Evolutionary conservation across 345 rosid genomes (phyloP), one percentile per base, ranked within the genome.

Genomic region (Ailanthus altissimus): DNA sequence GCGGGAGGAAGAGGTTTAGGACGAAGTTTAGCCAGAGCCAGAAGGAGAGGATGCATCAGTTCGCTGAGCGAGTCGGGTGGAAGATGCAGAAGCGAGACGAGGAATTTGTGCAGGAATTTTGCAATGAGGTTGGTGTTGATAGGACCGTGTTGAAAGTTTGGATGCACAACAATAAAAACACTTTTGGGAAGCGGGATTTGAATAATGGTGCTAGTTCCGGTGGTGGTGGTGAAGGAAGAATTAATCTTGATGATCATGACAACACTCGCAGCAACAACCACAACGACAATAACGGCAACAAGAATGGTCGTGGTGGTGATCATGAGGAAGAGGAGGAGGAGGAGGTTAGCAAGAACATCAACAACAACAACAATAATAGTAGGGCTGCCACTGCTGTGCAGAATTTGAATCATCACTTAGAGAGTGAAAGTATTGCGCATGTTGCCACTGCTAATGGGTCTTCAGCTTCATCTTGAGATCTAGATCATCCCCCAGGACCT

Each of bases 121-220:
- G 99, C 83, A 77, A 76, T 49, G 92, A 92, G 60, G 81, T 92
- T 3, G 93, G 92, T 13, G 92, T 95, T 28, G 97, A 92, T 38
- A 90, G 77, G 66, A 84, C 75, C 1, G 98, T 92, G 14, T 79
- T 95, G 46, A 95, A 95, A 79, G 99, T 95, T 0, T 93, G 98
- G 99, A 95, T 95, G 97, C 99, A 95, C 70, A 95, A 95, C 81
- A 95, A 95, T 82, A 95, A 95, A 88, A 90, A 78, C 78, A 87
- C 90, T 47, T 81, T 89, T 6, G 89, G 78, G 26, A 87, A 87
- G 63, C 83, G 72, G 45, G 85, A 83, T 12, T 46, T 65, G 57
- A 47, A 56, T 13, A 67, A 60, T 21, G 32, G 25, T 6, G 76
- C 26, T 13, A 32, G 63, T 15, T 42, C 50, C 28, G 74, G 57